Evolutionary conservation across 306 rosid genomes (phyloP).

Genomic region (Abrus precatorius): DNA sequence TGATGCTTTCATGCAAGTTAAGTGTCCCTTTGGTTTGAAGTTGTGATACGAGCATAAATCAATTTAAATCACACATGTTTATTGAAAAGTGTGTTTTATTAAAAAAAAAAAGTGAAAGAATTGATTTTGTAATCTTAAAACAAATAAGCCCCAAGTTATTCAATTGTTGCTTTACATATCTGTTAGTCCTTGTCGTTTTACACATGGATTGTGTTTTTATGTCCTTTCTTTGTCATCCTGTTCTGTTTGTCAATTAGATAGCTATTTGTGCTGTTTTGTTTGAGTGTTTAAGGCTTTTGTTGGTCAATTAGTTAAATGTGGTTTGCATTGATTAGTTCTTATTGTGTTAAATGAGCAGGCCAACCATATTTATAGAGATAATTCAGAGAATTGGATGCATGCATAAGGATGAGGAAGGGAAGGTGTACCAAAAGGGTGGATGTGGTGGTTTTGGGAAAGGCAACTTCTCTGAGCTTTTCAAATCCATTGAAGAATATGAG

Average conservation of each 20-base stretch:
- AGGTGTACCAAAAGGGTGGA: constrained; percentile 83
- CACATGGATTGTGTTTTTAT: neutral
- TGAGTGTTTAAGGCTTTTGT: neutral
- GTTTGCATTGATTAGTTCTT: constrained; percentile 11
- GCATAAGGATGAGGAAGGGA: constrained; percentile 81
- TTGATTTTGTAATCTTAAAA: no score
- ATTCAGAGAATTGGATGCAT: constrained; percentile 96
- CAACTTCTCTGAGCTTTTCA: constrained; percentile 95
- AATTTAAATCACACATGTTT: no score
- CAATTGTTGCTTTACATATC: neutral
- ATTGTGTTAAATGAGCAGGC: constrained; percentile 61
- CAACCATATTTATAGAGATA: constrained; percentile 90
- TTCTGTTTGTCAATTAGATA: neutral
- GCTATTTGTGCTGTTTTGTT: neutral
- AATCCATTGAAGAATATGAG: constrained; percentile 94
- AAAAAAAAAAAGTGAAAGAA: no score
- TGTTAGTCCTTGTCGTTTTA: neutral
- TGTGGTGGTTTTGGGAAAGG: constrained; percentile 99
- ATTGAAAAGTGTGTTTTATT: no score
- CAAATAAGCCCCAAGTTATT: neutral
- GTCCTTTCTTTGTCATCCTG: neutral
- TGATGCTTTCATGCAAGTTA: no score
- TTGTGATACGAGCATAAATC: no score
- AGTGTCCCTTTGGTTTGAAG: no score
- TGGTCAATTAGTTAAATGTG: neutral